Evolutionary conservation across 805 yeast genomes (phyloP), one percentile per base, ranked within the genome.

Genomic region (Candida odintsovae): DNA sequence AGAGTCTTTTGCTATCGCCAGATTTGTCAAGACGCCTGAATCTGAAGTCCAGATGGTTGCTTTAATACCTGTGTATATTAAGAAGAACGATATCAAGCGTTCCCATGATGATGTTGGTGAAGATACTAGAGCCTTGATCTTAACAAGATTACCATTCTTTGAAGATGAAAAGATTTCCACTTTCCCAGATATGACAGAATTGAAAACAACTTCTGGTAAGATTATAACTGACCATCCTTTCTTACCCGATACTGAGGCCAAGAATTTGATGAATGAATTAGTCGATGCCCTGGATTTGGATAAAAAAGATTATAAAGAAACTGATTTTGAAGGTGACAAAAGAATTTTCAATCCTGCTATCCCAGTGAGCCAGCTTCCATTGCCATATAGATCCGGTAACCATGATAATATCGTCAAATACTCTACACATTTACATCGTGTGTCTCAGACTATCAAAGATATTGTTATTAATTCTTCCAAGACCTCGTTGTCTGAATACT

Each of bases 111-210:
- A 41, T 41, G 13, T 36, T 31, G 18, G 47, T 33, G 18, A 23
- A 39, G 57, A 59, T 13, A 16, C 46, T 23, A 21, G 48, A 38
- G 71, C 73, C 0, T 71, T 87, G 45, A 64, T 75, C 1, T 59
- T 82, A 51, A 72, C 73, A 12, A 67, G 82, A 40, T 59, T 89
- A 12, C 94, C 96, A 2, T 86, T 77, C 62, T 74, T 76, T 38
- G 95, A 87, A 52, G 96, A 90, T 61, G 84, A 80, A 51, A 77
- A 78, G 53, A 69, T 80, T 15, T 78, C 90, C 3, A 71, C 70
- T 21, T 77, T 84, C 53, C 68, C 72, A 6, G 58, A 61, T 35
- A 51, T 78, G 22, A 56, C 63, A 10, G 61, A 68, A 4, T 48
- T 70, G 13, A 58, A 55, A 22, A 69, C 71, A 1, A 64, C 65